Percentiles rank a stretch among this genome's conserved stretches.
Conservation (phyloP, 202 grass and related monocot species). For the Bolboschoenoplectus hybrid region DNA sequence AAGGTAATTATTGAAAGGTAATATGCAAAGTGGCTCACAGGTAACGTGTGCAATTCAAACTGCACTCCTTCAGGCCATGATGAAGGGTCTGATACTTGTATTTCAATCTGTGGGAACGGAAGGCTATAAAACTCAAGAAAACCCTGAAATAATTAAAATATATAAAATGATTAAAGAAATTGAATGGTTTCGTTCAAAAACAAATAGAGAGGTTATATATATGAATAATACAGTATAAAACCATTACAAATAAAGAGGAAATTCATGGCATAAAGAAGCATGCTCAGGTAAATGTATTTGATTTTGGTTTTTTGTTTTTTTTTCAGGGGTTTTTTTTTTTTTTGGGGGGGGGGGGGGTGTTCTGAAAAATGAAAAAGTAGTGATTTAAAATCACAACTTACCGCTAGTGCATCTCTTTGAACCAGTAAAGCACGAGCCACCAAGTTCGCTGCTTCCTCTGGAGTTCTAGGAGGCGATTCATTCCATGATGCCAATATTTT, state of each 20-base stretch:
- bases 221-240: neutral
- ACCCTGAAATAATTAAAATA: conserved; percentile 44
- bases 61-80: conserved; percentile 49
- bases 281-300: neutral
- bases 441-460: conserved; percentile 50
- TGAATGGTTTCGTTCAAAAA: neutral
- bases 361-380: neutral
- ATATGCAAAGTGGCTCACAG: conserved; percentile 44
- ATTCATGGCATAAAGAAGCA: neutral
- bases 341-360: neutral
- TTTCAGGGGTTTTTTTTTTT: neutral
- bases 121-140: conserved; percentile 59
- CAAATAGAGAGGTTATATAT: neutral
- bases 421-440: conserved; percentile 48
- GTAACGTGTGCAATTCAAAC: conserved; percentile 62
- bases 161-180: conserved; percentile 9
- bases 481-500: conserved; percentile 59
- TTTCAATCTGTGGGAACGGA: conserved; percentile 36
- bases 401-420: conserved; percentile 54
- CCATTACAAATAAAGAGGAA: neutral
- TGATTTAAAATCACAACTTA: conserved; percentile 30
- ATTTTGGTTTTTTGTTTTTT: neutral
- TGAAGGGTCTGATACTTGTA: conserved; percentile 38
- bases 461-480: conserved; percentile 47
- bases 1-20: conserved; percentile 3